These are phyloP conservation scores for Cytidiella melzeri DNA, from an alignment of 768 basidiomycete genomes.

Conservation along the genomic window DNA sequence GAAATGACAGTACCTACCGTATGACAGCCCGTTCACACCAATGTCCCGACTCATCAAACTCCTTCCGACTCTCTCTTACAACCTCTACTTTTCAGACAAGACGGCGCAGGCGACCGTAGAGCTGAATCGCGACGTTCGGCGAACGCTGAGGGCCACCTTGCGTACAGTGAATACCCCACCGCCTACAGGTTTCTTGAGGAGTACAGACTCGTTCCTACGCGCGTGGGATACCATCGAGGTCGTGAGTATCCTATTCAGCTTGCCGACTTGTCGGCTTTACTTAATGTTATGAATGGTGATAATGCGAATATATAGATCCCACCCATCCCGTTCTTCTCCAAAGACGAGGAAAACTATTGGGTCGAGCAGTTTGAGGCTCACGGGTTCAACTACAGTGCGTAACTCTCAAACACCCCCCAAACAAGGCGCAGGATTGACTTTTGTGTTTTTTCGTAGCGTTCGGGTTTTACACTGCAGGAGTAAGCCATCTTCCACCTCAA, in stretches of 20 bases:
- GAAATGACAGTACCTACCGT: slow-evolving; percentile 51
- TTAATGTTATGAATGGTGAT: too few species aligned
- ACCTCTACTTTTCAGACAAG: slow-evolving; percentile 51
- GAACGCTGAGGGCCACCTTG: slow-evolving; percentile 51
- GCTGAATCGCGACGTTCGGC: slow-evolving; percentile 48
- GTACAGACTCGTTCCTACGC: slow-evolving; percentile 40
- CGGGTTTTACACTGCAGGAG: slow-evolving; percentile 58
- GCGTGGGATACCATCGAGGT: slow-evolving; percentile 45
- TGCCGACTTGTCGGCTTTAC: too few species aligned
- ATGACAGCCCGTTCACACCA: slow-evolving; percentile 42
- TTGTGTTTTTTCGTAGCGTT: slow-evolving; percentile 37
- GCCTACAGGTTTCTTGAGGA: slow-evolving; percentile 48
- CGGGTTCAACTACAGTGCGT: slow-evolving; percentile 58
- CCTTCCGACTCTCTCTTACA: slow-evolving; percentile 56
- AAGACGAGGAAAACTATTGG: slow-evolving; percentile 64
- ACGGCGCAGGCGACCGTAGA: slow-evolving; percentile 45
- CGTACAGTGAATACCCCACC: slow-evolving; percentile 49
- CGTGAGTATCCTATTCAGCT: slow-evolving; percentile 28
- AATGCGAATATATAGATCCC: slow-evolving; percentile 40
- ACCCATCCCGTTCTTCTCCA: slow-evolving; percentile 52
- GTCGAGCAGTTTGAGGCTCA: slow-evolving; percentile 53
- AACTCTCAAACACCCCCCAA: background rate
- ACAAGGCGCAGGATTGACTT: background rate
- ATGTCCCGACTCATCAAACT: slow-evolving; percentile 31
- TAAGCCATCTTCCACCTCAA: slow-evolving; percentile 19